A percentile compares a stretch with the other conserved stretches of the same genome.
Evolutionary conservation across 805 yeast genomes (phyloP).

Genomic region (Grigorovia transvaalensis): DNA sequence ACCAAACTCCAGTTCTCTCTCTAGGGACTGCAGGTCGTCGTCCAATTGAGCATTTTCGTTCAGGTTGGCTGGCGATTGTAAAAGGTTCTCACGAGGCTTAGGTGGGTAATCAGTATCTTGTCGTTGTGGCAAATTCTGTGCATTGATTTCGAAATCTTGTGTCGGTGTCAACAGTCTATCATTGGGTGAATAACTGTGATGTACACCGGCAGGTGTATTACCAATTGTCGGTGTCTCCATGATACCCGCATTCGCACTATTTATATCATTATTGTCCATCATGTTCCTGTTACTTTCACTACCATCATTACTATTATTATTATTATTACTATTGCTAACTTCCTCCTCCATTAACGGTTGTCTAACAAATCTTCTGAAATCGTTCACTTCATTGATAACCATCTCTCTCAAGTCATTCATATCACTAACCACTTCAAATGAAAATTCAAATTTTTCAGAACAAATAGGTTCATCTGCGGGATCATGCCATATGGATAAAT

Average conservation of each 20-base stretch:
- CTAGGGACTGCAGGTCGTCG: constrained; percentile 26
- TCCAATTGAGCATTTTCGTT: constrained; percentile 30
- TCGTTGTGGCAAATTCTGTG: constrained; percentile 30
- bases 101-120: constrained; percentile 43
- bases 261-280: background rate
- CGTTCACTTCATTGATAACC: constrained; percentile 69
- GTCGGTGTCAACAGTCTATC: constrained; percentile 6
- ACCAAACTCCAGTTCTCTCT: constrained; percentile 59
- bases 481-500: constrained; percentile 82
- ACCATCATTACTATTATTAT: constrained; percentile 10
- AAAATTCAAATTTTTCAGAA: constrained; percentile 70
- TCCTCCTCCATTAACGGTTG: constrained; percentile 56
- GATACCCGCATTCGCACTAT: background rate
- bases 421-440: constrained; percentile 78
- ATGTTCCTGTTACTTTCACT: constrained; percentile 3
- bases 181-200: constrained; percentile 10
- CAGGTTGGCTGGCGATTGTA: constrained; percentile 17
- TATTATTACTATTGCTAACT: constrained; percentile 7
- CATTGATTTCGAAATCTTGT: constrained; percentile 38
- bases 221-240: constrained; percentile 18
- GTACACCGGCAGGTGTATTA: constrained; percentile 13
- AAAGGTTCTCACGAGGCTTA: constrained; percentile 45
- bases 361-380: constrained; percentile 73
- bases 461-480: constrained; percentile 87
- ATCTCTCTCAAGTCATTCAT: constrained; percentile 62